Evolutionary conservation across 148 eudicot genomes (phyloP).

Genomic region (Cornus controversa): DNA sequence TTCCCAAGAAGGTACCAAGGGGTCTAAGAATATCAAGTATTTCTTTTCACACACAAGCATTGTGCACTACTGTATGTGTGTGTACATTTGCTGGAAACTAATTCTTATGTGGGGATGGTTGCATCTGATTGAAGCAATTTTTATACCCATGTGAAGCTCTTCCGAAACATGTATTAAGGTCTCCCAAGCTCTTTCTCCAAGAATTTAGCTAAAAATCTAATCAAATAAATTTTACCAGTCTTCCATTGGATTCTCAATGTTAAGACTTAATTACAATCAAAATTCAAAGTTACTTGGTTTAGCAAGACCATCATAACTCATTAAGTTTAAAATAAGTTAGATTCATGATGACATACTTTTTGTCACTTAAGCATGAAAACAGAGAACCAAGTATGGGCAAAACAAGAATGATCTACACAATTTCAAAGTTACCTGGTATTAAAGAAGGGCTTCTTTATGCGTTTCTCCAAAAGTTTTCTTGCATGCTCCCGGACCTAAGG

Average conservation of each 20-base stretch:
- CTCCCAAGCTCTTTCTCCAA: background rate
- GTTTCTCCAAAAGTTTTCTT: constrained; percentile 91
- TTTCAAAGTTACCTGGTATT: constrained; percentile 55
- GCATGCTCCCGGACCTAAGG: constrained; percentile 95
- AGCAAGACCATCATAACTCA: too few species aligned
- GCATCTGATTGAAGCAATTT: too few species aligned
- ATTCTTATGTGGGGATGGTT: too few species aligned
- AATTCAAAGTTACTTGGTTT: too few species aligned
- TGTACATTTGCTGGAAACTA: too few species aligned
- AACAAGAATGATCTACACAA: background rate
- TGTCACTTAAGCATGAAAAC: too few species aligned
- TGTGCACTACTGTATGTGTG: too few species aligned
- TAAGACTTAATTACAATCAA: background rate
- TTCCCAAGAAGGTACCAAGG: too few species aligned
- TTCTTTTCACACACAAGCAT: too few species aligned
- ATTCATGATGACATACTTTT: background rate
- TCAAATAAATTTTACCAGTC: background rate
- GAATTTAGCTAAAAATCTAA: background rate
- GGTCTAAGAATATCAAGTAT: too few species aligned
- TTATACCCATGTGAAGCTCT: background rate
- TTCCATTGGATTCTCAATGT: background rate
- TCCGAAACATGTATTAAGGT: background rate
- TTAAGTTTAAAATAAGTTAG: too few species aligned
- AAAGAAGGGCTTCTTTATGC: constrained; percentile 82
- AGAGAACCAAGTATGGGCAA: too few species aligned